Evolutionary conservation across 441 rosid genomes (phyloP).

Genomic region (Corymbia calophylla): DNA sequence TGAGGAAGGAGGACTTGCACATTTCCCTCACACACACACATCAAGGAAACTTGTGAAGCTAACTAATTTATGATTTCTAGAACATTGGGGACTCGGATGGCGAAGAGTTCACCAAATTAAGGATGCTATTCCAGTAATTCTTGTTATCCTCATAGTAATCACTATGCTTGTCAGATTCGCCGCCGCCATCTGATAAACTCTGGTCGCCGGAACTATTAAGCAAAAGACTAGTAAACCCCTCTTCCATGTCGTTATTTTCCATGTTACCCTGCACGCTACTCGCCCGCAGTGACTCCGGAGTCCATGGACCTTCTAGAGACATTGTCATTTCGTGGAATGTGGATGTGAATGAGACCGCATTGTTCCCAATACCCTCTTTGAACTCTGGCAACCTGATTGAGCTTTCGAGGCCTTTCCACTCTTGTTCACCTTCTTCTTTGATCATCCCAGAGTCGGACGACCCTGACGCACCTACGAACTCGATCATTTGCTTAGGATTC

Average conservation of each 20-base stretch:
- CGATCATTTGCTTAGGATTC: constrained; percentile 30
- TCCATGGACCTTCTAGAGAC: constrained; percentile 38
- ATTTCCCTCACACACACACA: not conserved
- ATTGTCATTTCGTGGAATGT: constrained; percentile 45
- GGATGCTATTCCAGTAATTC: constrained; percentile 95
- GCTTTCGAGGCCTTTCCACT: constrained; percentile 39
- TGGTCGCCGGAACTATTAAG: constrained; percentile 41
- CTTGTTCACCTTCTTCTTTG: constrained; percentile 55
- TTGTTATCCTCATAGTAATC: constrained; percentile 79
- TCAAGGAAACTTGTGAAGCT: not conserved
- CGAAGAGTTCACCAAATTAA: constrained; percentile 82
- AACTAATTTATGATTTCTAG: constrained; percentile 4
- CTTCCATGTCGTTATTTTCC: constrained; percentile 32
- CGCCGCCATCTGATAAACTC: constrained; percentile 33
- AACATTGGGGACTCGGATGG: constrained; percentile 73
- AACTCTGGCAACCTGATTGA: constrained; percentile 16
- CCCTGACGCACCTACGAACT: constrained; percentile 44
- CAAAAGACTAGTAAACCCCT: constrained; percentile 73
- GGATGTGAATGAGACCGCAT: constrained; percentile 37
- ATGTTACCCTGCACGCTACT: constrained; percentile 2
- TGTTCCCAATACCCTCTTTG: constrained; percentile 24
- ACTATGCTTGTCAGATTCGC: constrained; percentile 28
- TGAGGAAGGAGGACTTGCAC: not conserved
- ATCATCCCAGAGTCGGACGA: constrained; percentile 38
- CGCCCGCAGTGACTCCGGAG: constrained; percentile 29